Base-by-base conservation (phyloP, 2,329 filamentous ascomycete species). In the Westerdykella ornata region DNA sequence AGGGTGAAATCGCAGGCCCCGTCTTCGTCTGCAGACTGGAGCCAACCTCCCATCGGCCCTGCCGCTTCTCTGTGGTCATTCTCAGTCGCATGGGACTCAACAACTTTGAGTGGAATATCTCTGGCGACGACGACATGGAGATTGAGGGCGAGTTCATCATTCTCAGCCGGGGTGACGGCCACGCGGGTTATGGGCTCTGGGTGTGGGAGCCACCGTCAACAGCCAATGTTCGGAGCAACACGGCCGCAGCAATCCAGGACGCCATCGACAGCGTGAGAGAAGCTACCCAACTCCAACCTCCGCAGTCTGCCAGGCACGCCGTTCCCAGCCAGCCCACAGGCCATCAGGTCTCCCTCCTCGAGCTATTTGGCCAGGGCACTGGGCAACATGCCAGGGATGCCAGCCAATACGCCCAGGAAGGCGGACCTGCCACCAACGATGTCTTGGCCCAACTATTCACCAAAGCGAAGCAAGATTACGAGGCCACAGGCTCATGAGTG, bases 1-100 rank as follows among this genome's bases (percentile, higher is more conserved):
- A 94, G 71, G 78, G 78, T 35, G 85, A 82, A 42, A 77, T 89
- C 9, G 89, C 95, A 67, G 92, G 92, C 30, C 85, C 87, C 11
- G 72, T 97, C 49, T 98, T 97, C 64, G 78, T 97, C 39, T 94
- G 86, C 71, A 76, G 84, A 49, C 68, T 81, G 13, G 51, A 52
- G 2, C 57, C 60, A 5, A 55, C 52, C 3, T 44, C 78, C 40
- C 44, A 49, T 8, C 60, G 56, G 35, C 47, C 52, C 12, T 59
- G 68, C 35, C 63, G 70, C 17, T 74, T 68, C 52, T 62, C 60
- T 37, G 67, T 70, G 17, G 57, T 72, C 38, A 69, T 75, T 9
- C 52, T 74, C 36, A 74, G 74, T 45, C 63, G 72, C 18, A 68
- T 70, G 37, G 67, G 68, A 11, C 57, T 72, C 32, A 70, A 73